phyloP scores from a whole-genome alignment of 306 rosid species.

The Trifolium pratense region DNA sequence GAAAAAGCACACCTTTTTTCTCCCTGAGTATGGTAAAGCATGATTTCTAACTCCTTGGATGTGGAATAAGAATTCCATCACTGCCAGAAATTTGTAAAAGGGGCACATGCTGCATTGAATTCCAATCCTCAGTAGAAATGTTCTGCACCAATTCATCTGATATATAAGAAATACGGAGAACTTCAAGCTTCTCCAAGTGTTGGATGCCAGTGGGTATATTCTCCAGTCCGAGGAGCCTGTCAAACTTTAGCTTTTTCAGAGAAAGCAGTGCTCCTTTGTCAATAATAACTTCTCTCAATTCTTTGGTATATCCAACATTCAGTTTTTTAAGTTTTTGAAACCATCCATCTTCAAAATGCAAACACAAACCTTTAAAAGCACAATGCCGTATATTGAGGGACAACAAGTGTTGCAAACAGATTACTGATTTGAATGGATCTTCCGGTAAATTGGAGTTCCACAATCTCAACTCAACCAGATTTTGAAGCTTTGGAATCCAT shows the following conservation, averaged over 20 bases:
- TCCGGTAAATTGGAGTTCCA: rapidly evolving
- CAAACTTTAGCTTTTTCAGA: background rate
- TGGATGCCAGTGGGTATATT: background rate
- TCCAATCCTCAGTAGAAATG: background rate
- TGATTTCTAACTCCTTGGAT: background rate
- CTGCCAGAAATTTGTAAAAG: background rate
- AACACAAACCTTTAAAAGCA: background rate
- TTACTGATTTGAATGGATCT: background rate
- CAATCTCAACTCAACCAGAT: background rate
- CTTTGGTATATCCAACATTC: rapidly evolving
- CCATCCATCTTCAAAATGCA: slow-evolving; percentile 19
- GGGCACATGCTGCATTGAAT: background rate
- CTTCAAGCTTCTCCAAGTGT: background rate
- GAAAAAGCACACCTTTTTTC: background rate
- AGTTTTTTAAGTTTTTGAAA: background rate
- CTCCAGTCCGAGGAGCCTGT: rapidly evolving
- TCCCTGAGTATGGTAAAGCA: background rate
- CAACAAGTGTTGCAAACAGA: background rate
- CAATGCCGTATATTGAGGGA: background rate
- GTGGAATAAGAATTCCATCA: too few relatives aligned
- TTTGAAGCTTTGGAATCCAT: background rate
- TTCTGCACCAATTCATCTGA: background rate
- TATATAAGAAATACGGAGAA: background rate
- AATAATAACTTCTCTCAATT: background rate
- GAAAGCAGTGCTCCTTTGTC: background rate